phyloP scores from a whole-genome alignment of 176 grass and related monocot genomes.

The Juncus inflexus region DNA sequence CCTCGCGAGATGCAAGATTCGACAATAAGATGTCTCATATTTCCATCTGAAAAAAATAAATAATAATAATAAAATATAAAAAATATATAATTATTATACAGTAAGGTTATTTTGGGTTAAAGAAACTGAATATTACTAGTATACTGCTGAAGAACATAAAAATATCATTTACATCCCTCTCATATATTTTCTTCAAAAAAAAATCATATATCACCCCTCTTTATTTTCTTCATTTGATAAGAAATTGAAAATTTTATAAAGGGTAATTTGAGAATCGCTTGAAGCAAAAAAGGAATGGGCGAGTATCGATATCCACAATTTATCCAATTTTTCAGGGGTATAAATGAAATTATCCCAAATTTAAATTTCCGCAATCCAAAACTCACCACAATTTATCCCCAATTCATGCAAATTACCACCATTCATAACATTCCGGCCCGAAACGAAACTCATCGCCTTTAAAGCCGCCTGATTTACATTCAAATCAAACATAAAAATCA shows the following conservation, averaged over 20 bases:
- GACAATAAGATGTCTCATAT: conserved; percentile 91
- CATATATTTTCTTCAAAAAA: conserved; percentile 11
- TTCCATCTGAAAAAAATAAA: conserved; percentile 67
- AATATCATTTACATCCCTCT: no score
- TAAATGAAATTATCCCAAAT: background rate
- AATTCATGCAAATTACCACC: conserved; percentile 43
- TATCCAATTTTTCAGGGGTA: no score
- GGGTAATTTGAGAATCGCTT: background rate
- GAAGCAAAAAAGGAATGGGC: no score
- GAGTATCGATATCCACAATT: no score
- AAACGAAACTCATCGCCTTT: conserved; percentile 78
- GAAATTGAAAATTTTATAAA: background rate
- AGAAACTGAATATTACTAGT: no score
- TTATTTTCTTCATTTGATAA: no score
- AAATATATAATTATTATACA: background rate
- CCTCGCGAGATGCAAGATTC: conserved; percentile 93
- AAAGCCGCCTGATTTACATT: conserved; percentile 80
- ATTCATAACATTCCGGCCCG: conserved; percentile 53
- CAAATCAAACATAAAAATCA: background rate
- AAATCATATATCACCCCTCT: conserved; percentile 7
- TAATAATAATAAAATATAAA: conserved; percentile 16
- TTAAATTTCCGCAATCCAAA: conserved; percentile 21
- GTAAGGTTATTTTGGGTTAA: no score
- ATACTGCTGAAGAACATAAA: no score
- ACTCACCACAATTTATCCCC: conserved; percentile 57